phyloP scores from a whole-genome alignment of 768 basidiomycete genomes.

The Suillus variegatus region DNA sequence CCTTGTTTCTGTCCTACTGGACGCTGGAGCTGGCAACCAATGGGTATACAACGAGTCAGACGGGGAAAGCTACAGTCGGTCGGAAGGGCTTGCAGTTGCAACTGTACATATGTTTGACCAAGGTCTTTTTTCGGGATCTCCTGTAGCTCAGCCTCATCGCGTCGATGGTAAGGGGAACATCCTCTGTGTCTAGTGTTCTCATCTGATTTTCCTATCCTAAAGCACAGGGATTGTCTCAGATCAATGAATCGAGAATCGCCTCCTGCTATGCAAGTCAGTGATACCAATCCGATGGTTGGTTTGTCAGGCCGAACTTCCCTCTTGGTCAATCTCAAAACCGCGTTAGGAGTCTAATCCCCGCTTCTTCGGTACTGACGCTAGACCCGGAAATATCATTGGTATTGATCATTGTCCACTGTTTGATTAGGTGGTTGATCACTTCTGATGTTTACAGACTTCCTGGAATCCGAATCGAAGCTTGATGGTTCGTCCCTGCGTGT shows the following conservation, averaged over 20 bases:
- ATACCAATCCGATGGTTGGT: slow-evolving; percentile 85
- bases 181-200: background rate
- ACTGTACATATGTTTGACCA: slow-evolving; percentile 85
- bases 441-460: slow-evolving; percentile 54
- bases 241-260: slow-evolving; percentile 62
- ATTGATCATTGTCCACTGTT: slow-evolving; percentile 17
- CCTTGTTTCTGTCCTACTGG: slow-evolving; percentile 87
- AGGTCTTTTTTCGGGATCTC: slow-evolving; percentile 76
- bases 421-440: background rate
- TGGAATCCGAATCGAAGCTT: slow-evolving; percentile 53
- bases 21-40: slow-evolving; percentile 85
- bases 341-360: slow-evolving; percentile 63
- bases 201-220: slow-evolving; percentile 2
- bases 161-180: slow-evolving; percentile 67
- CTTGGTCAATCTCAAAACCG: slow-evolving; percentile 69
- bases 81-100: slow-evolving; percentile 86
- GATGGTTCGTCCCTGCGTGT: slow-evolving; percentile 48
- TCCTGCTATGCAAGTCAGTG: slow-evolving; percentile 76
- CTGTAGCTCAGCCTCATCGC: slow-evolving; percentile 56
- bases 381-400: slow-evolving; percentile 87
- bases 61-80: slow-evolving; percentile 58
- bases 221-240: slow-evolving; percentile 71
- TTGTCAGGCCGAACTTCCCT: slow-evolving; percentile 84
- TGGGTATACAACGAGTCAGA: slow-evolving; percentile 76
- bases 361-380: slow-evolving; percentile 71